Percentiles rank a stretch among this genome's conserved stretches.
Evolutionary conservation across 495 filamentous ascomycete genomes (phyloP).

Genomic region (Pseudomonodictys pantanalensis): DNA sequence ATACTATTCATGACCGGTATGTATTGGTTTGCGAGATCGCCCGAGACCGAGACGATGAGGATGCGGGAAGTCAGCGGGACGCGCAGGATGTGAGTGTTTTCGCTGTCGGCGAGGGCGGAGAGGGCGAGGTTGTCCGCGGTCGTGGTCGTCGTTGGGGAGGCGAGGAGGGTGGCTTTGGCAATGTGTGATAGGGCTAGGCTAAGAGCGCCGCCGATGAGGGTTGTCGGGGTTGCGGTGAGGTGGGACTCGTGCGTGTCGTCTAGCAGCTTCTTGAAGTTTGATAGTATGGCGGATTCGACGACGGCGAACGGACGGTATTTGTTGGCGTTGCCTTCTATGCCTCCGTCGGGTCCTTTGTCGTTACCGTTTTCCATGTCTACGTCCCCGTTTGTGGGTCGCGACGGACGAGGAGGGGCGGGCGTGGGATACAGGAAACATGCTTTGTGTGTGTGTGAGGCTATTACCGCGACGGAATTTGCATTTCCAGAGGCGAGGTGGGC

Average conservation of each 20-base stretch:
- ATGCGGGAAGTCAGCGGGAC: constrained; percentile 67
- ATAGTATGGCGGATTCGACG: constrained; percentile 73
- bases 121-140: constrained; percentile 29
- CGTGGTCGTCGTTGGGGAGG: constrained; percentile 32
- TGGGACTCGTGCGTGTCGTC: constrained; percentile 57
- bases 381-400: constrained; percentile 42
- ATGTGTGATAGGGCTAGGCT: constrained; percentile 87
- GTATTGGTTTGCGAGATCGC: constrained; percentile 83
- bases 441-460: constrained; percentile 80
- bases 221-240: constrained; percentile 62
- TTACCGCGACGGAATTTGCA: constrained; percentile 86
- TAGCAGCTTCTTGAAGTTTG: constrained; percentile 67
- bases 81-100: constrained; percentile 37
- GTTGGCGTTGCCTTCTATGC: constrained; percentile 59
- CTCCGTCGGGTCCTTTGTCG: constrained; percentile 12
- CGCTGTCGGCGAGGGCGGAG: constrained; percentile 37
- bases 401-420: constrained; percentile 34
- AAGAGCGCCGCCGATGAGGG: constrained; percentile 85
- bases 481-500: constrained; percentile 91
- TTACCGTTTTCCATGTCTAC: constrained; percentile 21
- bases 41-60: constrained; percentile 67
- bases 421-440: constrained; percentile 86
- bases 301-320: constrained; percentile 90
- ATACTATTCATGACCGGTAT: constrained; percentile 98
- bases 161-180: constrained; percentile 55